A percentile compares a stretch with the other conserved stretches of the same genome.
phyloP scores from a whole-genome alignment of 805 yeast genomes.

The Metschnikowia chrysomelidarum region DNA sequence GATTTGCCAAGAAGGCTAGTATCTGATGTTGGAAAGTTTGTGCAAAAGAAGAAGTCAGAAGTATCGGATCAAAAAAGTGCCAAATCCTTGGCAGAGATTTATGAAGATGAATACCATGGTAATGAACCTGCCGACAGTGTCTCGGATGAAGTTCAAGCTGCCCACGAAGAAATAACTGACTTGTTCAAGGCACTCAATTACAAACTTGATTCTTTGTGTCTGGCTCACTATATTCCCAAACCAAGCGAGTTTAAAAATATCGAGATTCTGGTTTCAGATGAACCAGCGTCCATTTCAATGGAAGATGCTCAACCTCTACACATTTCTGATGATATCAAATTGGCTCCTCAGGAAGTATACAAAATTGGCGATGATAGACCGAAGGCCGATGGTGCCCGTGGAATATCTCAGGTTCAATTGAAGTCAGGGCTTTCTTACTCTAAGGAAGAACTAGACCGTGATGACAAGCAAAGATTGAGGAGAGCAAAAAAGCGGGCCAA shows the following conservation, averaged over 20 bases:
- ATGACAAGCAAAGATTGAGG: slow-evolving; percentile 83
- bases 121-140: slow-evolving; percentile 45
- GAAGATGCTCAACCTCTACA: slow-evolving; percentile 96
- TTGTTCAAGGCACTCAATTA: slow-evolving; percentile 61
- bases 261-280: slow-evolving; percentile 65
- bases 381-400: slow-evolving; percentile 28
- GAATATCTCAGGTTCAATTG: slow-evolving; percentile 57
- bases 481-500: slow-evolving; percentile 82
- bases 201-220: slow-evolving; percentile 82
- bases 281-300: slow-evolving; percentile 78
- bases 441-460: slow-evolving; percentile 77
- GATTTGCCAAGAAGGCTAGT: slow-evolving; percentile 76
- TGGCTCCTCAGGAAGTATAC: slow-evolving; percentile 96
- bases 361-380: slow-evolving; percentile 45
- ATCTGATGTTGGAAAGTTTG: slow-evolving; percentile 61
- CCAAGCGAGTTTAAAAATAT: slow-evolving; percentile 72
- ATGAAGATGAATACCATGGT: slow-evolving; percentile 77
- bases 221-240: slow-evolving; percentile 94
- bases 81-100: slow-evolving; percentile 86
- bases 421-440: slow-evolving; percentile 79
- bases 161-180: slow-evolving; percentile 75
- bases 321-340: slow-evolving; percentile 63
- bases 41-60: slow-evolving; percentile 49
- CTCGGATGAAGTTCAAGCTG: slow-evolving; percentile 62
- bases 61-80: slow-evolving; percentile 80